Evolutionary conservation across 2,329 filamentous ascomycete genomes (phyloP).

Genomic region (Aureobasidium melanogenum): DNA sequence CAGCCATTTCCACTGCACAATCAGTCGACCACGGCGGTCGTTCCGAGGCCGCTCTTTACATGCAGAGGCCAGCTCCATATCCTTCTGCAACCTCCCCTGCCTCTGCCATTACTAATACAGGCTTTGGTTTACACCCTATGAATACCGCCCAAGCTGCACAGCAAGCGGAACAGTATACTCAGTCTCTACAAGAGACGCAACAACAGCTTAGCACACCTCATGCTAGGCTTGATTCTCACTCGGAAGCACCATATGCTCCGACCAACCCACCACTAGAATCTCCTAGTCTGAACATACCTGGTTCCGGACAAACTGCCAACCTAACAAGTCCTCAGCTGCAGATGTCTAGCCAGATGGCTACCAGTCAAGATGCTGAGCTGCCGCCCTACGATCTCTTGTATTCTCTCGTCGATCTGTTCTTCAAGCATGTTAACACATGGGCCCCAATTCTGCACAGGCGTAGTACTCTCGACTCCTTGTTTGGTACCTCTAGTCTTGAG

Average conservation of each 20-base stretch:
- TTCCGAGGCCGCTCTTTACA: conserved; percentile 37
- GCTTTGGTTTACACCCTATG: not conserved
- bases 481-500: conserved; percentile 65
- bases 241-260: conserved; percentile 22
- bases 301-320: conserved; percentile 25
- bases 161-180: not conserved
- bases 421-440: conserved; percentile 58
- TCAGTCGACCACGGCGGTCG: conserved; percentile 31
- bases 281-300: conserved; percentile 47
- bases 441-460: conserved; percentile 85
- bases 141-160: not conserved
- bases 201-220: conserved; percentile 16
- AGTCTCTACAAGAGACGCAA: conserved; percentile 12
- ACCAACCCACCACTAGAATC: conserved; percentile 44
- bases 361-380: conserved; percentile 38
- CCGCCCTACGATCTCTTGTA: conserved; percentile 54
- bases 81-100: conserved; percentile 15
- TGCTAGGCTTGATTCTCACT: conserved; percentile 9
- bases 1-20: not conserved
- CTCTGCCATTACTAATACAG: not conserved
- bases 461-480: conserved; percentile 71
- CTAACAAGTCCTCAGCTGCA: not conserved
- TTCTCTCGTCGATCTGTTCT: conserved; percentile 52
- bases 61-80: conserved; percentile 35
- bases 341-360: conserved; percentile 18